Base-by-base conservation (phyloP, 805 yeast genomes). In the Lachancea cidri region DNA sequence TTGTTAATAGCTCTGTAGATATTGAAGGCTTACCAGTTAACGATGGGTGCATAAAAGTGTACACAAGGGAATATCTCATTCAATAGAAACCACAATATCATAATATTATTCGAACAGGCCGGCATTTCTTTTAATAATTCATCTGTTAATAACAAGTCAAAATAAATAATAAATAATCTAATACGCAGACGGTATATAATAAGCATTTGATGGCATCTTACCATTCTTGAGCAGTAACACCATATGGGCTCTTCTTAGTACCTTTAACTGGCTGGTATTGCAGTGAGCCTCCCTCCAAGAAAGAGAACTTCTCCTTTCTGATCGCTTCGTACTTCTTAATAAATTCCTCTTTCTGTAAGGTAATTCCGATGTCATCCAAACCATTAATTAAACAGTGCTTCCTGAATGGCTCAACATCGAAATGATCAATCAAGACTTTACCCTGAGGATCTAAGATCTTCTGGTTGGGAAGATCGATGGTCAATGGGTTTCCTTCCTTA, bases 361-460 rank as follows among this genome's bases (percentile, higher is more conserved):
- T 93, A 58, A 93, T 76, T 33, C 97, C 97, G 66, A 93, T 93
- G 63, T 93, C 98, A 64, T 93, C 98, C 47, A 93, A 79, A 49
- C 98, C 98, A 52, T 93, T 87, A 42, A 91, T 71, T 54, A 93
- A 74, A 63, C 98, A 93, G 66, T 91, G 95, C 68, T 89, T 88
- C 74, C 97, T 83, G 75, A 89, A 93, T 25, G 70, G 76, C 65
- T 89, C 98, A 47, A 93, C 78, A 4, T 86, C 96, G 53, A 93
- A 93, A 51, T 83, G 74, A 13, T 80, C 88, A 24, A 88, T 82
- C 42, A 89, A 70, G 31, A 85, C 83, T 54, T 84, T 83, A 43
- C 82, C 88, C 41, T 77, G 69, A 46, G 77, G 73, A 45, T 76
- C 79, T 38, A 65, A 60, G 55, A 93, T 88, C 59, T 78, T 79